A percentile compares a stretch with the other conserved stretches of the same genome.
phyloP scores from a whole-genome alignment of 176 grass and related monocot genomes.

The Aegilops speltoides region DNA sequence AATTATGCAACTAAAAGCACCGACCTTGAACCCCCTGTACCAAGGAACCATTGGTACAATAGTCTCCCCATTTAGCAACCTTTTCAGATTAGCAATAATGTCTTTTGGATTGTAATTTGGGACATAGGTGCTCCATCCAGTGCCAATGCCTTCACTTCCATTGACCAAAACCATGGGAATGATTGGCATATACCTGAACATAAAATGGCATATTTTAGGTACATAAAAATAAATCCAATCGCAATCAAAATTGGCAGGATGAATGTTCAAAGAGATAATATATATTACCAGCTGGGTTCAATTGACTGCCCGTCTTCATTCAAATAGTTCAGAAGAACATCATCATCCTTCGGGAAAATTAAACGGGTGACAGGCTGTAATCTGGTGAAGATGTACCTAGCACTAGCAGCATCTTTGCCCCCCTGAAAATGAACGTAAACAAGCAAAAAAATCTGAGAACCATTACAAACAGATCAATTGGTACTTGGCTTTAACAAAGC shows the following conservation, averaged over 20 bases:
- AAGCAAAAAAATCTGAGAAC: background rate
- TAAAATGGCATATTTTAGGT: conserved; percentile 1
- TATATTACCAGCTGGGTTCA: conserved; percentile 81
- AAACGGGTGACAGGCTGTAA: conserved; percentile 52
- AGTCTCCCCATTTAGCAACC: conserved; percentile 52
- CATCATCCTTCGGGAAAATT: conserved; percentile 87
- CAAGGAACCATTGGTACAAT: conserved; percentile 78
- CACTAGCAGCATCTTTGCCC: conserved; percentile 87
- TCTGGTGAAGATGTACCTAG: conserved; percentile 71
- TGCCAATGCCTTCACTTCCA: conserved; percentile 96
- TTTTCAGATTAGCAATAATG: conserved; percentile 64
- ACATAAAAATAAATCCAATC: background rate
- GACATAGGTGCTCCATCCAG: conserved; percentile 80
- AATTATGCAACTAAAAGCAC: background rate
- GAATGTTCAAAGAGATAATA: background rate
- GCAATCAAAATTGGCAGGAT: background rate
- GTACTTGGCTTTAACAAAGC: background rate
- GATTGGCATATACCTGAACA: conserved; percentile 77
- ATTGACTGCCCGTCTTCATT: conserved; percentile 86
- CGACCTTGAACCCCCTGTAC: conserved; percentile 91
- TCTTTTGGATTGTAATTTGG: conserved; percentile 95
- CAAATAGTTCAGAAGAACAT: conserved; percentile 77
- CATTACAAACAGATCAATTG: background rate
- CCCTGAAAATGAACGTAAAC: conserved; percentile 46
- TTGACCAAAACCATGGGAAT: conserved; percentile 91